Evolutionary conservation across 371 early-diverging fungal genomes (phyloP).

Genomic region (Ordospora pajunii): DNA sequence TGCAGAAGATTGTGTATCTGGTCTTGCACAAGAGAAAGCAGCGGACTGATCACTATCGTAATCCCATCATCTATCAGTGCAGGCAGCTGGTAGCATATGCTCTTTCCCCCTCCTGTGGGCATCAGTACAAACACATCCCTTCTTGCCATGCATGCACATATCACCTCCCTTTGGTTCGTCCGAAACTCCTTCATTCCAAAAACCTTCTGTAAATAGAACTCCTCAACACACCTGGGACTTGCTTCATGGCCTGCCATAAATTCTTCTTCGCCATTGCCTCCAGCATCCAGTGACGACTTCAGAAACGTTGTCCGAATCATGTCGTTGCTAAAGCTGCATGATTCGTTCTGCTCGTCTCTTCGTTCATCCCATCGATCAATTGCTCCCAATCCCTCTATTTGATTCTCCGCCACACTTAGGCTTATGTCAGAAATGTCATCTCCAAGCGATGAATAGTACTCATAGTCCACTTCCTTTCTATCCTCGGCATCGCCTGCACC

Average conservation of each 20-base stretch:
- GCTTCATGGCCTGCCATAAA: background rate
- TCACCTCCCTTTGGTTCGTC: slow-evolving; percentile 78
- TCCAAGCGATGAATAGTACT: slow-evolving; percentile 7
- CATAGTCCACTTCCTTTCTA: background rate
- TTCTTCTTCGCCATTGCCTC: background rate
- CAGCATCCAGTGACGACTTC: background rate
- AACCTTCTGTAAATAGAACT: slow-evolving; percentile 34
- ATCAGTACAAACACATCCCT: slow-evolving; percentile 91
- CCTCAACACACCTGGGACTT: background rate
- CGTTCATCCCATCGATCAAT: background rate
- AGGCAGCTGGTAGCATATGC: slow-evolving; percentile 90
- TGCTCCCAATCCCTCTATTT: background rate
- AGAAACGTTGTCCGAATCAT: background rate
- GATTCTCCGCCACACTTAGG: background rate
- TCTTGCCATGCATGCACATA: slow-evolving; percentile 74
- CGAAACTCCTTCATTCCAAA: slow-evolving; percentile 76
- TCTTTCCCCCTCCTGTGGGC: slow-evolving; percentile 99
- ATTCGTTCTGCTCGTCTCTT: background rate
- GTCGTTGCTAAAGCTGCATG: slow-evolving; percentile 7
- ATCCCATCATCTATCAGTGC: slow-evolving; percentile 70
- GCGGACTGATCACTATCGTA: slow-evolving; percentile 86
- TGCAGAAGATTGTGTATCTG: slow-evolving; percentile 74
- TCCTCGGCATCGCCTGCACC: too few relatives aligned
- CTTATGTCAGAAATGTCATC: background rate
- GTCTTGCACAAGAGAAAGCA: slow-evolving; percentile 90